Evolutionary conservation across 257 asterid genomes (phyloP), one percentile per base, ranked within the genome.

Genomic region (Solanum medicagineum): DNA sequence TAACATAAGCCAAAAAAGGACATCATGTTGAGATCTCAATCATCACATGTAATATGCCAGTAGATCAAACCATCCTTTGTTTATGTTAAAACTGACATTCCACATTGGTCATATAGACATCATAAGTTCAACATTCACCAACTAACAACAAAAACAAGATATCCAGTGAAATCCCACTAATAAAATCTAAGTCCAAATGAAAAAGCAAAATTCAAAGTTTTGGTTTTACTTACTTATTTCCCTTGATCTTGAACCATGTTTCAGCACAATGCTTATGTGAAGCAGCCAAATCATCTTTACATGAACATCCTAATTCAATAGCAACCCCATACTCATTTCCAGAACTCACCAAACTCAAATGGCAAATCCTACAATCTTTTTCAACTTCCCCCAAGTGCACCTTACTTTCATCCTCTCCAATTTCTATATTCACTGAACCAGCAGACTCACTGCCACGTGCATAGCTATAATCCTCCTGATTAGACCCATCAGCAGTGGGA

Each of bases 161-260:
- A 36, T 36, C 42, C 42, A 36, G 6, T 36, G 42, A 4, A 36
- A 36, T 4, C 42, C 42, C 42, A 36, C 7, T 1, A 36, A 5
- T 36, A 36, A 36, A 4, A 36, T 36, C 6, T 36, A 36, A 36
- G 42, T 36, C 8, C 32, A 75, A n/a, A 51, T 60, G 1, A 20
- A 9, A 24, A 11, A 81, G 5, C 53, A 60, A 12, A 49, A 12
- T n/a, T 9, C 8, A 56, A 32, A 17, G 62, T 4, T 51, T 79
- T 44, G 8, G 65, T 66, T 60, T 15, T 17, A 88, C 98, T 91
- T 81, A 95, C 98, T 91, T 94, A 89, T 94, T 95, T 85, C 98
- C 98, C 88, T 94, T 94, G 92, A 95, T 94, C 88, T 92, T 94
- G 93, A 95, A 95, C 98, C 98, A 95, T 32, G 97, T 90, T 79